Percentiles rank a stretch among this genome's conserved stretches.
phyloP scores from a whole-genome alignment of 345 rosid species.

The Geranium brycei region DNA sequence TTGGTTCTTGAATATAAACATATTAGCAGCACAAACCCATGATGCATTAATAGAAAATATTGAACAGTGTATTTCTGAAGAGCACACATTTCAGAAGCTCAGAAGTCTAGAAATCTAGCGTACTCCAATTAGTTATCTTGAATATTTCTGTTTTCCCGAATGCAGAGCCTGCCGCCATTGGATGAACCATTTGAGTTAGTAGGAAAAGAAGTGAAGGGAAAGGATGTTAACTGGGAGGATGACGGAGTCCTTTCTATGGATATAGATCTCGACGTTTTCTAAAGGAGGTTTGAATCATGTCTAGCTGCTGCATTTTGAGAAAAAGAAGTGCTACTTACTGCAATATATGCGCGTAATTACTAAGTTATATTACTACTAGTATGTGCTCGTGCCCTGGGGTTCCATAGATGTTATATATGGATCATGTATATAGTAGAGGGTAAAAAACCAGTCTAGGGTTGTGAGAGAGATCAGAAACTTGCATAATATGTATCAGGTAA shows the following conservation, averaged over 20 bases:
- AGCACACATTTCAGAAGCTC: background rate
- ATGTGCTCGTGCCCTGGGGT: no score
- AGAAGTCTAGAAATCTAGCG: background rate
- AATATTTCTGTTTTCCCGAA: background rate
- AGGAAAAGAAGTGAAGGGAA: conserved; percentile 43
- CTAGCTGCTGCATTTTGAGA: background rate
- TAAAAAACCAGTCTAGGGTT: no score
- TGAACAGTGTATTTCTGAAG: background rate
- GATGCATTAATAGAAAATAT: no score
- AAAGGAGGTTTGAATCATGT: conserved; percentile 13
- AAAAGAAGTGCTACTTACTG: no score
- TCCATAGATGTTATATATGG: no score
- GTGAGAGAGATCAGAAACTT: background rate
- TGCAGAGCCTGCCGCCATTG: conserved; percentile 70
- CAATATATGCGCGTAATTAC: no score
- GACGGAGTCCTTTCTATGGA: conserved; percentile 69
- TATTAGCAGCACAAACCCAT: no score
- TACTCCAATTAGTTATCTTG: background rate
- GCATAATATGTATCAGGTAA: background rate
- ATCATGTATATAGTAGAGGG: no score
- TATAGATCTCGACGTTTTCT: conserved; percentile 55
- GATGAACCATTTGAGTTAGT: conserved; percentile 46
- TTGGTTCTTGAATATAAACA: background rate
- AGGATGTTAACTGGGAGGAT: conserved; percentile 68
- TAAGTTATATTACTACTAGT: no score